These are phyloP conservation scores for Fusarium liriodendri DNA, from an alignment of 2,329 filamentous ascomycete species.

Conservation along the genomic window DNA sequence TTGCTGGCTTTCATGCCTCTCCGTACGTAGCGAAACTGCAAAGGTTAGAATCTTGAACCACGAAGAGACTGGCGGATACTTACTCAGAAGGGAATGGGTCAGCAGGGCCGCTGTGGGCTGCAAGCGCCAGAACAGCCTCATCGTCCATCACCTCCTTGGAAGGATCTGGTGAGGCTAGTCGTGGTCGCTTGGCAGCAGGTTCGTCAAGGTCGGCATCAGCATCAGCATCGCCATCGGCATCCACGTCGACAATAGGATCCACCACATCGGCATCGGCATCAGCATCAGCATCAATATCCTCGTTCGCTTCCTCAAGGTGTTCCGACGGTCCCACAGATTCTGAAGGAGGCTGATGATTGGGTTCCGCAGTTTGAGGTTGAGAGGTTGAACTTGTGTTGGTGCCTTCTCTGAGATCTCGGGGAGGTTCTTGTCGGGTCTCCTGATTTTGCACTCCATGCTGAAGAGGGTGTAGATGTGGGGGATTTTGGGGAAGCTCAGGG, in stretches of 20 bases:
- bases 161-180: conserved; percentile 47
- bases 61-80: conserved; percentile 30
- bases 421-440: conserved; percentile 18
- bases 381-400: conserved; percentile 4
- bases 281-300: conserved; percentile 30
- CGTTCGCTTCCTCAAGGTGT: conserved; percentile 6
- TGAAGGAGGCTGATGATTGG: conserved; percentile 10
- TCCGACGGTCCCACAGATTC: conserved; percentile 15
- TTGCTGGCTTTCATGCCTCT: conserved; percentile 49
- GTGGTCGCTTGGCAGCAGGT: conserved; percentile 55
- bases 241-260: conserved; percentile 46
- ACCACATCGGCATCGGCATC: conserved; percentile 49
- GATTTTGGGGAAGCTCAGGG: conserved; percentile 24
- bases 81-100: conserved; percentile 58
- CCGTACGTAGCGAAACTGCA: conserved; percentile 53
- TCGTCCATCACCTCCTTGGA: conserved; percentile 56
- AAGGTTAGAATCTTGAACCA: conserved; percentile 12
- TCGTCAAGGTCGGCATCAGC: conserved; percentile 49
- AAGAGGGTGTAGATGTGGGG: conserved; percentile 38
- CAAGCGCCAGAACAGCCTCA: conserved; percentile 61
- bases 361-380: conserved; percentile 11
- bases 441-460: conserved; percentile 28
- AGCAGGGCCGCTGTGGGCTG: conserved; percentile 54
- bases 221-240: conserved; percentile 46
- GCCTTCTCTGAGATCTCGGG: conserved; percentile 21